Percentiles rank a stretch among this genome's conserved stretches.
Evolutionary conservation across 345 rosid species (phyloP).

Genomic region (Corymbia maculata): DNA sequence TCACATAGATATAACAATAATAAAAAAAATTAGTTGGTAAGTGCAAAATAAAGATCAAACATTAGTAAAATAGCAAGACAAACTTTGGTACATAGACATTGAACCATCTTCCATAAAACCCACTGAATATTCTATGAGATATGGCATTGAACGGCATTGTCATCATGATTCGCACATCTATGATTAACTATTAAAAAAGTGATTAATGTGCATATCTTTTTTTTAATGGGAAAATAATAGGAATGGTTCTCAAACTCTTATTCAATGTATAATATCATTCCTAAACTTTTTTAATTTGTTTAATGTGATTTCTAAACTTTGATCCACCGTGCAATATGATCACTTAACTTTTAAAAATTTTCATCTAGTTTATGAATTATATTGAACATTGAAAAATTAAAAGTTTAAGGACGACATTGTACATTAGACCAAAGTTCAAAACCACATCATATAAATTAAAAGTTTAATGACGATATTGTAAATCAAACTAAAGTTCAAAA

Average conservation of each 20-base stretch:
- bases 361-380: not conserved
- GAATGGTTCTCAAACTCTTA: not conserved
- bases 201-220: not conserved
- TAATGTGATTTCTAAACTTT: accelerated
- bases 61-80: not conserved
- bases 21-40: not conserved
- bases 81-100: not conserved
- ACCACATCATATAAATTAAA: not conserved
- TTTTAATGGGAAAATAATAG: not conserved
- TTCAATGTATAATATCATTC: not conserved
- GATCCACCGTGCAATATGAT: accelerated
- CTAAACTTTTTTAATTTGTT: accelerated
- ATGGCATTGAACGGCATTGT: not conserved
- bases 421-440: not conserved
- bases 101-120: not conserved
- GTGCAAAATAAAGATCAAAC: not conserved
- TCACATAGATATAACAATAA: not conserved
- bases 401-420: not conserved
- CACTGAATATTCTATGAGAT: not conserved
- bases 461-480: not conserved
- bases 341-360: not conserved
- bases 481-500: not conserved
- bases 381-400: not conserved
- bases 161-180: not conserved
- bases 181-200: not conserved